Base-by-base conservation (phyloP, 1,284 basidiomycete genomes). In the Ustilago cynodontis region DNA sequence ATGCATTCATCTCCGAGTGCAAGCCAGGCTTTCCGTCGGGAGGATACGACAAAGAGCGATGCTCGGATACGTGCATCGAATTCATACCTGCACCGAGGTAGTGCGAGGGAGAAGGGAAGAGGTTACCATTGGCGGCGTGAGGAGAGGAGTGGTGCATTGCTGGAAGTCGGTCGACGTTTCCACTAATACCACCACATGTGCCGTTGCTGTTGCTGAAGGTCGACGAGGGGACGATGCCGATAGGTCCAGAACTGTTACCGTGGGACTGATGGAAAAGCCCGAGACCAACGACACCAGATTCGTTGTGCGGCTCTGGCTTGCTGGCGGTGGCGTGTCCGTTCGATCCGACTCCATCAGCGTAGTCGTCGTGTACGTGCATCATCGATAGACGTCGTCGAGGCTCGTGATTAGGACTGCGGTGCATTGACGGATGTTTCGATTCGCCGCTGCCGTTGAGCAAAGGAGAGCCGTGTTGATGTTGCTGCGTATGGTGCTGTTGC, bases 61-160 rank as follows among this genome's bases (percentile, higher is more conserved):
- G 54, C 26, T 60, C 52, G 14, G 58, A 61, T 3, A 67, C 65
- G 9, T 56, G 49, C 65, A 61, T 67, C 45, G 65, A 61, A 29
- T n/a, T 57, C 53, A 61, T 67, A 0, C 59, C 65, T 5, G 39
- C 37, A 13, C 47, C 65, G 1, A 57, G 29, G 39, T 49, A 49
- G 47, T 69, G 50, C 8, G 60, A 59, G 1, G 60, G 50, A 16
- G 61, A 56, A 13, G 59, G 20, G 2, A 55, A 50, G 0, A 31
- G 26, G 18, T 41, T 13, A 10, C 57, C 55, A 29, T 62, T 52
- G 1, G 54, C 29, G 0, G 33, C 29, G 43, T 55, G 58, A 1
- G 68, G 59, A 1, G 62, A 71, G 2, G 50, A 10, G 16, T 49
- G 29, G 11, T 65, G 62, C 24, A 39, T 35, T 3, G 52, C 14